These are phyloP conservation scores for Megacollybia platyphylla DNA, from an alignment of 1,284 basidiomycete species.

Conservation along the genomic window DNA sequence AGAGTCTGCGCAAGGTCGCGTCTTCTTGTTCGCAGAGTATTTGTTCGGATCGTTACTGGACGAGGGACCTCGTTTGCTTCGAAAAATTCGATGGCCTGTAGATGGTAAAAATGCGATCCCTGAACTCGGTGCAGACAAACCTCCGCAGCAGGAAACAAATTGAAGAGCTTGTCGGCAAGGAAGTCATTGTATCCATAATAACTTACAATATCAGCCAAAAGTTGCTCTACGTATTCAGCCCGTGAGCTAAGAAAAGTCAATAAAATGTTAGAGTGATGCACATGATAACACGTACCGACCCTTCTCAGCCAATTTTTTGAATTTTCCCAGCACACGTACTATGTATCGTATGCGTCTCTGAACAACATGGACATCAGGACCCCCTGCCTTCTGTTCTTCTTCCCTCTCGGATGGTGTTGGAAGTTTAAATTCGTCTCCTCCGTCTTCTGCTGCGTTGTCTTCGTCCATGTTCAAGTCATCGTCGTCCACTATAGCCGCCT, in stretches of 20 bases:
- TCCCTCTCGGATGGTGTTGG: conserved; percentile 78
- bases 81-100: conserved; percentile 94
- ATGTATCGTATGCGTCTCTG: conserved; percentile 86
- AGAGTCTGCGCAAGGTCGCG: conserved; percentile 91
- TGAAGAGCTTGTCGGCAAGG: conserved; percentile 89
- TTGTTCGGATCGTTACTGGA: conserved; percentile 96
- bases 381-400: conserved; percentile 61
- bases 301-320: conserved; percentile 53
- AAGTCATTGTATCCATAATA: conserved; percentile 99
- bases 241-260: conserved; percentile 44
- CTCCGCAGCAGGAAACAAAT: conserved; percentile 88
- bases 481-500: conserved; percentile 38
- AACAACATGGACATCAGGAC: conserved; percentile 72
- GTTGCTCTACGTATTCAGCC: conserved; percentile 83
- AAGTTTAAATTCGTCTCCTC: conserved; percentile 54
- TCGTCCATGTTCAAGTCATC: conserved; percentile 47
- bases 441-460: conserved; percentile 43
- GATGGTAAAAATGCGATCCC: conserved; percentile 5
- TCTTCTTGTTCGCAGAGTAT: conserved; percentile 88
- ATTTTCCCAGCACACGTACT: conserved; percentile 70
- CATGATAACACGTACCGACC: conserved; percentile 45
- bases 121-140: conserved; percentile 20
- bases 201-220: conserved; percentile 79
- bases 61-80: conserved; percentile 95
- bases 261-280: conserved; percentile 4